Evolutionary conservation across 495 filamentous ascomycete genomes (phyloP).

Genomic region (Arthonia radiata): DNA sequence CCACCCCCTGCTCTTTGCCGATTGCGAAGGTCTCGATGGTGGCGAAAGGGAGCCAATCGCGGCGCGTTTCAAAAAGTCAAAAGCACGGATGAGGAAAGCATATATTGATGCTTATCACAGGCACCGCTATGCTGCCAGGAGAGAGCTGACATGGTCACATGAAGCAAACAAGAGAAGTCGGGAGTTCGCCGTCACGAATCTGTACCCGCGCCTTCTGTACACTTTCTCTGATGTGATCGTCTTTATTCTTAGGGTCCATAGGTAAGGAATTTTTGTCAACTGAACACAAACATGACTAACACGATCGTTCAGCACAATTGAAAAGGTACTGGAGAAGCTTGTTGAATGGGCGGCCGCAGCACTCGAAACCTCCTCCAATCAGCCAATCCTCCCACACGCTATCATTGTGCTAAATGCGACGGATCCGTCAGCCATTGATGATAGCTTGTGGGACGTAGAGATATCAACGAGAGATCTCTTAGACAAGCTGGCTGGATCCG

Average conservation of each 20-base stretch:
- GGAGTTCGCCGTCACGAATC: constrained; percentile 10
- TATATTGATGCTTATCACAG: too few relatives aligned
- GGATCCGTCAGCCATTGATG: too few relatives aligned
- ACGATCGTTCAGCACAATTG: constrained; percentile 10
- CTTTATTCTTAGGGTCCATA: constrained; percentile 23
- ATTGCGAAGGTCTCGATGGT: background rate
- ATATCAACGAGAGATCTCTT: constrained; percentile 2
- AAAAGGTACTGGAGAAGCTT: constrained; percentile 10
- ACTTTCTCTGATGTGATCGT: constrained; percentile 28
- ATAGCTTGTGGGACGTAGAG: constrained; percentile 5
- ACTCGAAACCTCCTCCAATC: constrained; percentile 9
- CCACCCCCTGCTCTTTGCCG: constrained; percentile 4
- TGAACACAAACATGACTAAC: too few relatives aligned
- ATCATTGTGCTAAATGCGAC: constrained; percentile 13
- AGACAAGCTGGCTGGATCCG: constrained; percentile 2
- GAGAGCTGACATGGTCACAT: constrained; percentile 3
- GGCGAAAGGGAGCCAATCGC: constrained; percentile 1
- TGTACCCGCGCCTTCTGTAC: constrained; percentile 17
- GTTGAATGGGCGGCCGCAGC: constrained; percentile 12
- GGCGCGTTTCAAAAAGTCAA: too few relatives aligned
- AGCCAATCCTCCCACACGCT: constrained; percentile 13
- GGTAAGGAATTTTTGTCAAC: constrained; percentile 8
- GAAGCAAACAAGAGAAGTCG: background rate
- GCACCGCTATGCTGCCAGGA: too few relatives aligned
- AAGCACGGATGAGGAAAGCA: too few relatives aligned